Base-by-base conservation (phyloP, 495 filamentous ascomycete genomes). In the Aspergillus biplanus region DNA sequence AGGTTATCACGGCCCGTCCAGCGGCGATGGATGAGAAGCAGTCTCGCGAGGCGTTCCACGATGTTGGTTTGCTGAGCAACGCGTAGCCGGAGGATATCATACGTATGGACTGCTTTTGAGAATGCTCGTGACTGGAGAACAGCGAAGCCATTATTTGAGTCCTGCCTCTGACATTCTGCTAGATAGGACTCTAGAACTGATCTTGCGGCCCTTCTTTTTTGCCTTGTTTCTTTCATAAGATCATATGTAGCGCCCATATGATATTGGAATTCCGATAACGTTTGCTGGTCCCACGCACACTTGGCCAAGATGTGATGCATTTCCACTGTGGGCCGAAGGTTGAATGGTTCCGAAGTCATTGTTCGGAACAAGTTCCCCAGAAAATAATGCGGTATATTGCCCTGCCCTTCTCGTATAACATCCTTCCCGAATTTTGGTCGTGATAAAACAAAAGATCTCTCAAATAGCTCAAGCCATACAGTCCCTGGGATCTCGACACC, bases 381-480 rank as follows among this genome's bases (percentile, higher is more conserved):
- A 16, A 81, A 73, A 1, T 71, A 62, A 11, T 61, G 53, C 0
- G 82, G 75, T 5, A 90, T 74, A 44, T 67, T 63, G 35, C 69
- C 75, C 52, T 65, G 61, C 49, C 52, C 57, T 34, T 62, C 59
- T 16, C 72, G 59, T 31, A 69, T 46, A 11, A 50, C 62, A 32
- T 70, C 61, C 6, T 42, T 52, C 7, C 71, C 63, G 31, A 65
- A 65, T 53, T 72, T 67, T 33, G 59, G 59, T 47, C 71, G 65
- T 33, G 82, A 73, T 15, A 87, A 69, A 11, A 86, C 76, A 65
- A 80, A 91, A 3, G 86, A 81, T 74, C 87, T 83, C 58, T 86
- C 78, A 32, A 90, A 74, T 8, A 91, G 67, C 48, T 87, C 80
- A 4, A 65, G 62, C 89, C 89, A 91, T 16, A 83, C 75, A 11